A percentile compares a stretch with the other conserved stretches of the same genome.
These are phyloP conservation scores for Calonectria henricotiae DNA, from an alignment of 2,329 filamentous ascomycete genomes.

Conservation along the genomic window DNA sequence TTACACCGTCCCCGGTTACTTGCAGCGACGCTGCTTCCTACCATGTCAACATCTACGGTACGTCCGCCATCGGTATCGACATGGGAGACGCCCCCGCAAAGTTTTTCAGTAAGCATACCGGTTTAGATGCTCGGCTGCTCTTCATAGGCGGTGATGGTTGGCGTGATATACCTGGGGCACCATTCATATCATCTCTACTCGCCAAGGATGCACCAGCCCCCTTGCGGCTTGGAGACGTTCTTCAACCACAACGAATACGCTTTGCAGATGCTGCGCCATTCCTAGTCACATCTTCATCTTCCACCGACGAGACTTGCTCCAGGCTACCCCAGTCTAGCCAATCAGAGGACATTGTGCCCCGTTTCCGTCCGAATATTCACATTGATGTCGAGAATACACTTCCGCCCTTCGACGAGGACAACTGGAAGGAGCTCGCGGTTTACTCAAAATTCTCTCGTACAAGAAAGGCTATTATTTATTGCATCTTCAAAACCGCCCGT, in stretches of 20 bases:
- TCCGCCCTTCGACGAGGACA: slow-evolving; percentile 4
- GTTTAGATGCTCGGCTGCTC: not conserved
- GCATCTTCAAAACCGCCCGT: slow-evolving; percentile 7
- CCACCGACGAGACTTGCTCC: not conserved
- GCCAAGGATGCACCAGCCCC: not conserved
- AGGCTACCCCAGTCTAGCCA: not conserved
- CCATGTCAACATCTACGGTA: slow-evolving; percentile 2
- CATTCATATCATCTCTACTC: not conserved
- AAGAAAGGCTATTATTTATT: not conserved
- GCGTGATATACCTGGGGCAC: slow-evolving; percentile 2
- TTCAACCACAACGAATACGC: slow-evolving; percentile 1
- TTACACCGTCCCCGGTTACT: slow-evolving; percentile 1
- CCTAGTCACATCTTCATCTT: slow-evolving; percentile 5
- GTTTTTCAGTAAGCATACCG: not conserved
- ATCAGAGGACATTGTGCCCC: slow-evolving; percentile 7
- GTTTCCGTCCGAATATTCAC: slow-evolving; percentile 16
- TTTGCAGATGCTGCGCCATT: slow-evolving; percentile 14
- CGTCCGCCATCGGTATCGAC: slow-evolving; percentile 5
- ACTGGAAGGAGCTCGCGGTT: not conserved
- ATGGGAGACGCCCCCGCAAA: slow-evolving; percentile 4
- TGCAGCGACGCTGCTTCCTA: not conserved
- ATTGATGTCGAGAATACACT: slow-evolving; percentile 3
- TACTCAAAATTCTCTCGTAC: not conserved
- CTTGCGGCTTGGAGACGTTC: not conserved
- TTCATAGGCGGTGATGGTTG: slow-evolving; percentile 1